Evolutionary conservation across 2,329 filamentous ascomycete species (phyloP), one percentile per base, ranked within the genome.

Genomic region (Apiospora pterosperma): DNA sequence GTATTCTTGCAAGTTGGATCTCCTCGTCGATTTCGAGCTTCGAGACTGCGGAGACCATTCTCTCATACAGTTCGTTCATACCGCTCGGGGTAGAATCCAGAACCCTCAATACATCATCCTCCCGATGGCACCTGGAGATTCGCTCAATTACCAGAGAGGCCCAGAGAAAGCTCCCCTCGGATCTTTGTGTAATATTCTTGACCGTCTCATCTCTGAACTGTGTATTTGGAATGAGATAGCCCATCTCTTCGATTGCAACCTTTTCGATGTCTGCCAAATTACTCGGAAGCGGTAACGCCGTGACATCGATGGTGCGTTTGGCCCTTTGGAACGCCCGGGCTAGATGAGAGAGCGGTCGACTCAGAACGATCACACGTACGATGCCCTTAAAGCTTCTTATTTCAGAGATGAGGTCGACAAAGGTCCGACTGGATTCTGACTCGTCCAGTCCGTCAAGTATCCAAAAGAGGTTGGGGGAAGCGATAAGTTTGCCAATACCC

Each of bases 371-470:
- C 25, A 52, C 23, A 19, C 44, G 25, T 6, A 52, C 44, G 14
- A 28, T 5, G 5, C 23, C 42, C 23, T 28, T 28, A 5, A 48
- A 48, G 12, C 23, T 23, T 28, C 42, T 16, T 48, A 48, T 48
- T 28, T 48, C 42, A 19, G 42, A 48, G 23, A 48, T 28, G 11
- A 48, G 42, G 5, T 48, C 42, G 4, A 48, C 23, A 16, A 48
- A 28, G 11, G 23, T 48, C 42, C 42, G 23, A 28, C 42, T 48
- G 3, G 42, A 48, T 14, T 48, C 58, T 48, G 75, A 78, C 63
- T 78, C 76, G 63, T 78, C 76, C 7, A 78, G 31, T 2, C 72
- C 76, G 67, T 79, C 77, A 31, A 79, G 71, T 0, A 78, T 69
- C 75, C 75, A 77, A 52, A 70, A 76, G 25, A 21, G 67, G 64